Base-by-base conservation (phyloP, 2,329 filamentous ascomycete genomes). In the Venturia oleaginea region DNA sequence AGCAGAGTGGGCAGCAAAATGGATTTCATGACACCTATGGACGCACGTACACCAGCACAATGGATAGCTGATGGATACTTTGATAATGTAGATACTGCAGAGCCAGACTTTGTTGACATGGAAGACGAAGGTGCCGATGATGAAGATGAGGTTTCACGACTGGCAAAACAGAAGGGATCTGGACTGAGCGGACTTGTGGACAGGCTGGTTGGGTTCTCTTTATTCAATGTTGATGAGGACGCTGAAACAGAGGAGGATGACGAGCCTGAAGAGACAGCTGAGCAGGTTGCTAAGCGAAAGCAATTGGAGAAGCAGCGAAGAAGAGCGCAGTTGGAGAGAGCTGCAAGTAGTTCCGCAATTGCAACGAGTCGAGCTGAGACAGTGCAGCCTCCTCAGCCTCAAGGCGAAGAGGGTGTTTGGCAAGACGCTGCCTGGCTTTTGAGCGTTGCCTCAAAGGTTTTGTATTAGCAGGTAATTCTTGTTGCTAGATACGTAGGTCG, bases 361-460 rank as follows among this genome's bases (percentile, higher is more conserved):
- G 70, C 73, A 51, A 75, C 78, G 65, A 77, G 72, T 34, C 70
- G 74, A 2, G 46, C 59, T 7, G 60, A 54, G 37, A 22, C 37
- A 68, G 27, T 66, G 67, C 15, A 61, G 65, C 17, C 62, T 40
- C 68, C 68, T 27, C 63, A 67, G 7, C 66, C 66, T 24, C 68
- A 64, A 30, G 72, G 74, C 30, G 74, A 73, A 19, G 70, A 68
- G 22, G 81, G 80, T 5, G 81, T 82, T 0, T 86, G 83, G 83
- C 77, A 81, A 66, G 83, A 86, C 74, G 83, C 81, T 38, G 78
- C 79, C 37, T 86, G 83, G 83, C 70, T 86, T 65, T 72, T 86
- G 65, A 80, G 81, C 61, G 78, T 83, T 51, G 81, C 83, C 11
- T 74, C 74, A 0, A 81, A 80, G 66, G 79, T 78, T 37, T 43